Percentiles rank a stretch among this genome's conserved stretches.
Evolutionary conservation across 169 alveolate species (phyloP).

Genomic region (Babesia gibsoni): DNA sequence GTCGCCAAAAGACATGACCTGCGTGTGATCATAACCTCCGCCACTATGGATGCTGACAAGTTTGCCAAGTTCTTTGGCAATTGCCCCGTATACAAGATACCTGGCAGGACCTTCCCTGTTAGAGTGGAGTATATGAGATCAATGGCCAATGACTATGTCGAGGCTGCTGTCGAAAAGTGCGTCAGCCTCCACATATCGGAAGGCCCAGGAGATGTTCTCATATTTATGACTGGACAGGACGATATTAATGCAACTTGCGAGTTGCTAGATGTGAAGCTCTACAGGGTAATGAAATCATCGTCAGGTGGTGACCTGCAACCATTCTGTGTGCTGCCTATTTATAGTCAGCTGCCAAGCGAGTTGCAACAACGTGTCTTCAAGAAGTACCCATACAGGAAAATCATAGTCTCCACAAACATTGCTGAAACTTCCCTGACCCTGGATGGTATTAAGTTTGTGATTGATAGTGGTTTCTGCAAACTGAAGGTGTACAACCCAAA

Average conservation of each 20-base stretch:
- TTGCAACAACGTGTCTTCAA: constrained; percentile 84
- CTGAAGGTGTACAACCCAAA: constrained; percentile 98
- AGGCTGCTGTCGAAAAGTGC: constrained; percentile 98
- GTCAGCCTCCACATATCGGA: constrained; percentile 92
- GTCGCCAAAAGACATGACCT: constrained; percentile 94
- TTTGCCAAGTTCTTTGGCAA: constrained; percentile 97
- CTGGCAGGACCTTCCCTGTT: constrained; percentile 99
- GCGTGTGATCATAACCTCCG: constrained; percentile 97
- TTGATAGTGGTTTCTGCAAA: constrained; percentile 99
- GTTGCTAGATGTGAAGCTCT: constrained; percentile 88
- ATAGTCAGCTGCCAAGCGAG: constrained; percentile 98
- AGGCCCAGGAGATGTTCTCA: constrained; percentile 92
- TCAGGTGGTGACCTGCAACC: constrained; percentile 72
- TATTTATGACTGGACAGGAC: constrained; percentile 99
- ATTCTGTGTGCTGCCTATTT: constrained; percentile 94
- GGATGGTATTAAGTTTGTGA: constrained; percentile 97
- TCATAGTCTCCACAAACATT: constrained; percentile 98
- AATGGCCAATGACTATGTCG: constrained; percentile 97
- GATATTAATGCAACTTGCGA: constrained; percentile 98
- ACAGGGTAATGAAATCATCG: constrained; percentile 65
- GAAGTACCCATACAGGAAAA: constrained; percentile 79
- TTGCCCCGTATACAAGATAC: constrained; percentile 97
- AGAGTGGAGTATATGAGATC: constrained; percentile 89
- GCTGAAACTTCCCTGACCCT: constrained; percentile 99
- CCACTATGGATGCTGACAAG: constrained; percentile 99